Evolutionary conservation across 768 basidiomycete species (phyloP).

Genomic region (Mycena venus): DNA sequence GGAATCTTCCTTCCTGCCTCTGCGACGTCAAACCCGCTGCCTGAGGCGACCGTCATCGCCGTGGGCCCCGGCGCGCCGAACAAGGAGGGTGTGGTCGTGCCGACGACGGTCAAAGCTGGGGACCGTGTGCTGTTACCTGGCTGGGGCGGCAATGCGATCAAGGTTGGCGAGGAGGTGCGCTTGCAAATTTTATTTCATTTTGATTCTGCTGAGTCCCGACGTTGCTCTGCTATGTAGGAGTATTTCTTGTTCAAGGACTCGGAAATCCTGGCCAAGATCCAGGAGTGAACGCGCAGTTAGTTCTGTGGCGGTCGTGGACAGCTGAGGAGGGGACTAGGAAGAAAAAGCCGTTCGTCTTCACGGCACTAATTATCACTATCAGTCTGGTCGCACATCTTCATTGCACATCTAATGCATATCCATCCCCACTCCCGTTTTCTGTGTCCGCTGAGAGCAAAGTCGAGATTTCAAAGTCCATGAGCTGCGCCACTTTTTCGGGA

Average conservation of each 20-base stretch:
- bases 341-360: slow-evolving; percentile 26
- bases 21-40: slow-evolving; percentile 86
- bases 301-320: not conserved
- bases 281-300: slow-evolving; percentile 70
- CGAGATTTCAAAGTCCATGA: not conserved
- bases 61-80: slow-evolving; percentile 95
- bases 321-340: not conserved
- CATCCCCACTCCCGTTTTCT: slow-evolving; percentile 23
- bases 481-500: not conserved
- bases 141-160: slow-evolving; percentile 97
- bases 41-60: slow-evolving; percentile 96
- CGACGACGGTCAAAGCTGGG: slow-evolving; percentile 85
- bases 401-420: slow-evolving; percentile 26
- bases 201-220: not conserved
- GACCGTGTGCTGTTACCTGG: slow-evolving; percentile 95
- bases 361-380: slow-evolving; percentile 16
- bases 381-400: slow-evolving; percentile 13
- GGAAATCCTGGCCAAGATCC: slow-evolving; percentile 96
- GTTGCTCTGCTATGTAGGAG: slow-evolving; percentile 67
- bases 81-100: slow-evolving; percentile 84
- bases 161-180: slow-evolving; percentile 95
- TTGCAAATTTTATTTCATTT: not conserved
- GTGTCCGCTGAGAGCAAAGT: not conserved
- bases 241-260: slow-evolving; percentile 95
- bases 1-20: slow-evolving; percentile 97